Base-by-base conservation (phyloP, 768 basidiomycete species). In the Boletus rubropictus region DNA sequence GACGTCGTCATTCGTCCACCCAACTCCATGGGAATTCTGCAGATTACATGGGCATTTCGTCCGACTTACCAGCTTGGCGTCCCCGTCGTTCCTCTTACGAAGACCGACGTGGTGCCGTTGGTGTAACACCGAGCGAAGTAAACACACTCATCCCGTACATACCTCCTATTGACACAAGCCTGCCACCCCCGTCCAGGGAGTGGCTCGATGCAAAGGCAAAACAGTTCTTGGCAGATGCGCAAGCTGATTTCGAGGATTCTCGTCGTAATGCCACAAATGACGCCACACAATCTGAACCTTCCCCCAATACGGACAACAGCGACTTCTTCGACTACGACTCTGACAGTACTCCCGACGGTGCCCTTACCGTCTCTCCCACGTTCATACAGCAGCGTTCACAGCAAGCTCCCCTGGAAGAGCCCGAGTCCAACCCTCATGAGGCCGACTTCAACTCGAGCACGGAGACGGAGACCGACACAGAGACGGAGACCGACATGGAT, bases 31-130 rank as follows among this genome's bases (percentile, higher is more conserved):
- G 36, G 1, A 48, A 59, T 32, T 50, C 65, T 7, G 31, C 57
- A 1, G 51, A 59, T 2, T 61, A 66, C 32, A 39, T 63, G 59
- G 57, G 55, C 3, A 52, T 66, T 20, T 55, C 41, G 3, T 54
- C 66, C 22, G 51, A 56, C 21, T 6, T 40, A 1, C 53, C 61
- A 28, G 57, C 46, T 2, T 66, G 56, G 57, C 52, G 49, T 31
- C 61, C 56, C 9, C 61, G 55, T 44, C 54, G 61, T 25, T 53
- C 56, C 18, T 54, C 64, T 1, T 52, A 56, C 28, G 64, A 66
- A 33, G 61, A 64, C 18, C 42, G 48, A 20, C 59, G 57, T 11
- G 59, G 59, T 2, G 45, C 40, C 0, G 45, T 63, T 1, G 48
- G 54, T 1, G 64, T 67, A 5, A 41, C 46, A 6, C 64, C 62